Conservation (phyloP, 257 asterid genomes). For the Solanum infundibuliforme region DNA sequence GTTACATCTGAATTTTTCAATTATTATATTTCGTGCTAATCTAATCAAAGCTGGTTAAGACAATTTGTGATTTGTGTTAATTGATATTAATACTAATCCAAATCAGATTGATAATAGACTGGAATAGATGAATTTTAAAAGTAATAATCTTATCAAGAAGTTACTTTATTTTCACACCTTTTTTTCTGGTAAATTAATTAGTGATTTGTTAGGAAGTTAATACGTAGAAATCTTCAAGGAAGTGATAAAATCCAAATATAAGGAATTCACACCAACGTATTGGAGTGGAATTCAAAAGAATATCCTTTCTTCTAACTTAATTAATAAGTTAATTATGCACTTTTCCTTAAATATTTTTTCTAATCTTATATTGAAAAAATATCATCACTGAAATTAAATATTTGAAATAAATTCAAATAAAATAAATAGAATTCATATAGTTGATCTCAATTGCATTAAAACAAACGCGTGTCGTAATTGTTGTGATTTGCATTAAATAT, state of each 20-base stretch:
- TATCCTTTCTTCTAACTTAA: neutral
- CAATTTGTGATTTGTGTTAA: neutral
- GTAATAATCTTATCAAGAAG: neutral
- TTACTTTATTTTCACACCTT: neutral
- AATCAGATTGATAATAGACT: neutral
- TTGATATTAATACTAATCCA: neutral
- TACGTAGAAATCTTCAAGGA: neutral
- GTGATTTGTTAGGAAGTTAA: neutral
- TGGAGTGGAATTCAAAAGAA: neutral
- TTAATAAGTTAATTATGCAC: neutral
- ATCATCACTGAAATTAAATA: neutral
- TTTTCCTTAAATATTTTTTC: neutral
- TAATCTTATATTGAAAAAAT: neutral
- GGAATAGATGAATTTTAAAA: neutral
- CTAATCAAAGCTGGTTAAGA: neutral
- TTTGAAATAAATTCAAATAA: neutral
- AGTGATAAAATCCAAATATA: neutral
- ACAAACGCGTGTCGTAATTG: neutral
- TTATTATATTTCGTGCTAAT: neutral
- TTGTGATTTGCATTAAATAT: neutral
- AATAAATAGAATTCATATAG: neutral
- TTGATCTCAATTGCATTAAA: neutral
- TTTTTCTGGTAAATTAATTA: neutral
- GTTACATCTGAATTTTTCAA: neutral
- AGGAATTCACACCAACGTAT: neutral